Evolutionary conservation across 805 yeast species (phyloP).

Genomic region (Sungouiozyma ichnusensis): DNA sequence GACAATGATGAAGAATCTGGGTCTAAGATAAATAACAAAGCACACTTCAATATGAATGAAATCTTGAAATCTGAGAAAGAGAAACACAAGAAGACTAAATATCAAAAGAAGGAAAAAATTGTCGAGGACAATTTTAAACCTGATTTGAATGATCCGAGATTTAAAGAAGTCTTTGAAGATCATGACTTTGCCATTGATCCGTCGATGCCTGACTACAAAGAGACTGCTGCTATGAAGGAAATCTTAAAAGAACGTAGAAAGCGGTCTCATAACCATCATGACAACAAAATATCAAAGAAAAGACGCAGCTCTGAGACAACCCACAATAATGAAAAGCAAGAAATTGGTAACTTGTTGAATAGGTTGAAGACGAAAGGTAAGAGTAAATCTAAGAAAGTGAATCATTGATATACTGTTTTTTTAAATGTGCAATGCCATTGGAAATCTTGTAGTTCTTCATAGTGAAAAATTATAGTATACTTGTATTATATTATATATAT

Average conservation of each 20-base stretch:
- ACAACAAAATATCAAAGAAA: slow-evolving; percentile 14
- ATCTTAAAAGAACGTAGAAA: slow-evolving; percentile 66
- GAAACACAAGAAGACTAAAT: slow-evolving; percentile 39
- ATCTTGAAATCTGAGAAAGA: slow-evolving; percentile 64
- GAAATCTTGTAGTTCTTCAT: background rate
- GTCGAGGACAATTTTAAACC: slow-evolving; percentile 50
- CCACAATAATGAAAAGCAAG: slow-evolving; percentile 6
- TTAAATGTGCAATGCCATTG: too few species aligned
- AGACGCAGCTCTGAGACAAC: slow-evolving; percentile 2
- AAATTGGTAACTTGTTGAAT: slow-evolving; percentile 32
- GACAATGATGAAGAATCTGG: slow-evolving; percentile 43
- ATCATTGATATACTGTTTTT: too few species aligned
- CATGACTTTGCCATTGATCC: slow-evolving; percentile 95
- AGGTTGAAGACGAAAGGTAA: slow-evolving; percentile 39
- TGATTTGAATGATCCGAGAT: slow-evolving; percentile 76
- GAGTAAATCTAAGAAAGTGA: slow-evolving; percentile 6
- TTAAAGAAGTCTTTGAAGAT: slow-evolving; percentile 69
- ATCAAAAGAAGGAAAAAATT: slow-evolving; percentile 38
- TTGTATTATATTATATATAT: too few species aligned
- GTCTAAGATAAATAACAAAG: slow-evolving; percentile 29
- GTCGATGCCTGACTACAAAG: slow-evolving; percentile 78
- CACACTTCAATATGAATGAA: slow-evolving; percentile 75
- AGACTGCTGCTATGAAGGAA: slow-evolving; percentile 77
- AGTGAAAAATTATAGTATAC: background rate
- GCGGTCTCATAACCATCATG: slow-evolving; percentile 29